These are phyloP conservation scores for Truncatella angustata DNA, from an alignment of 2,329 filamentous ascomycete species.

Conservation along the genomic window DNA sequence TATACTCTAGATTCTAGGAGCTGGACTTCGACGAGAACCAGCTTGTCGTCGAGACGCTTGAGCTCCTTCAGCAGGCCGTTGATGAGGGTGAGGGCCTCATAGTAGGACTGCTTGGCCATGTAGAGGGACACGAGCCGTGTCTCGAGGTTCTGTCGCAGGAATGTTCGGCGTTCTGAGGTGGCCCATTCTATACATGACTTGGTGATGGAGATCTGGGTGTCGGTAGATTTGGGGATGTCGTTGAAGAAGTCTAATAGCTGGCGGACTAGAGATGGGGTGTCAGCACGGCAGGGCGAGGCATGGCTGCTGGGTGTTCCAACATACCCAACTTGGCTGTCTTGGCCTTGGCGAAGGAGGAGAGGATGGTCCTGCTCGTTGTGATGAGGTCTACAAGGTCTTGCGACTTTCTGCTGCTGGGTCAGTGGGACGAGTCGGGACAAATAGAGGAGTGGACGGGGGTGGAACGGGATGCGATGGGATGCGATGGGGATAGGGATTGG, in stretches of 20 bases:
- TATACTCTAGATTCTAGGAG: slow-evolving; percentile 96
- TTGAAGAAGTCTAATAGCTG: slow-evolving; percentile 95
- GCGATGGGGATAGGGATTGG: slow-evolving; percentile 17
- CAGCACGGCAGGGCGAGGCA: not conserved
- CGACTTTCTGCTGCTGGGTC: slow-evolving; percentile 56
- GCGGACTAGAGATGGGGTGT: slow-evolving; percentile 62
- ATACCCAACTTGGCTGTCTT: slow-evolving; percentile 97
- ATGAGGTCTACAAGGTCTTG: slow-evolving; percentile 87
- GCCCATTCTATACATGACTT: slow-evolving; percentile 99
- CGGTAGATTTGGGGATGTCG: slow-evolving; percentile 89
- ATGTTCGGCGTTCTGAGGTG: slow-evolving; percentile 87
- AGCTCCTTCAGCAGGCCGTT: slow-evolving; percentile 94
- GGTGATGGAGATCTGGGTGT: slow-evolving; percentile 91
- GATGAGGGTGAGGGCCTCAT: slow-evolving; percentile 94
- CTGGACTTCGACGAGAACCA: slow-evolving; percentile 96
- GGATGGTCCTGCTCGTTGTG: slow-evolving; percentile 82
- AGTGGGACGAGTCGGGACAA: too few species aligned
- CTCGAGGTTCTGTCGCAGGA: slow-evolving; percentile 97
- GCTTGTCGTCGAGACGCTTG: slow-evolving; percentile 97
- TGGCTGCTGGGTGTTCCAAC: slow-evolving; percentile 31
- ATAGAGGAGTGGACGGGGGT: too few species aligned
- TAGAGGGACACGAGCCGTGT: slow-evolving; percentile 89
- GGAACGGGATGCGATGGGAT: not conserved
- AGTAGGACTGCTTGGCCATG: slow-evolving; percentile 97
- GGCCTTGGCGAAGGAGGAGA: slow-evolving; percentile 96